A percentile compares a stretch with the other conserved stretches of the same genome.
Evolutionary conservation across 148 eudicot genomes (phyloP).

Genomic region (Persicaria maculosa): DNA sequence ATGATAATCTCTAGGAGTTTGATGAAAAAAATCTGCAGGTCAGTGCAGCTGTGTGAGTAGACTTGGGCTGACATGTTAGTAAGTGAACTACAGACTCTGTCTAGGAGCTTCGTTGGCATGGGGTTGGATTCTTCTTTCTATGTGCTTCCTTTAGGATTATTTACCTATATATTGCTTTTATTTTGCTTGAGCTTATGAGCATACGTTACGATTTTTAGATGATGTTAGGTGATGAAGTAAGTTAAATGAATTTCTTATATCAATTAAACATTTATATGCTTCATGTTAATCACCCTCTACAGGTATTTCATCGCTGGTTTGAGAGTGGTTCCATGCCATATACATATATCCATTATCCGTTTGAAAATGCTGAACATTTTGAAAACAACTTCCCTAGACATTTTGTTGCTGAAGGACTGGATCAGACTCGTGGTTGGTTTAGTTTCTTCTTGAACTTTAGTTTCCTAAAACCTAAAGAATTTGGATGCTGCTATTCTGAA

Average conservation of each 20-base stretch:
- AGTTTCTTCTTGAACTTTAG: slow-evolving; percentile 17
- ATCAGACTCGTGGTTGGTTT: slow-evolving; percentile 97
- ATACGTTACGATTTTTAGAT: not conserved
- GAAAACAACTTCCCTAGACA: slow-evolving; percentile 88
- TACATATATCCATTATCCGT: slow-evolving; percentile 92
- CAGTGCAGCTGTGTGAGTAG: too few relatives aligned
- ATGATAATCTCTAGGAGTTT: too few relatives aligned
- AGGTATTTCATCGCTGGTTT: slow-evolving; percentile 99
- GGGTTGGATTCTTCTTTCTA: too few relatives aligned
- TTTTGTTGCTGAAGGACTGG: slow-evolving; percentile 98
- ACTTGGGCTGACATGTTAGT: too few relatives aligned
- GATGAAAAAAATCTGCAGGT: too few relatives aligned
- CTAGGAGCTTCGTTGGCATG: too few relatives aligned
- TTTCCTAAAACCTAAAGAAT: not conserved
- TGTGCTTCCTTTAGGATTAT: too few relatives aligned
- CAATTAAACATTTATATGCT: not conserved
- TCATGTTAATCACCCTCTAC: slow-evolving; percentile 14
- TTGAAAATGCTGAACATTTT: slow-evolving; percentile 78
- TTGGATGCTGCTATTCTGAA: not conserved
- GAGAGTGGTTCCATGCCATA: slow-evolving; percentile 99
- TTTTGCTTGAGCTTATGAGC: not conserved
- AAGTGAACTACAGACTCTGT: too few relatives aligned
- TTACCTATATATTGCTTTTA: too few relatives aligned
- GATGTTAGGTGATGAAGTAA: not conserved
- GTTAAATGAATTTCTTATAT: not conserved